Conservation (phyloP, 257 asterid genomes). For the Knoxia roxburghii region DNA sequence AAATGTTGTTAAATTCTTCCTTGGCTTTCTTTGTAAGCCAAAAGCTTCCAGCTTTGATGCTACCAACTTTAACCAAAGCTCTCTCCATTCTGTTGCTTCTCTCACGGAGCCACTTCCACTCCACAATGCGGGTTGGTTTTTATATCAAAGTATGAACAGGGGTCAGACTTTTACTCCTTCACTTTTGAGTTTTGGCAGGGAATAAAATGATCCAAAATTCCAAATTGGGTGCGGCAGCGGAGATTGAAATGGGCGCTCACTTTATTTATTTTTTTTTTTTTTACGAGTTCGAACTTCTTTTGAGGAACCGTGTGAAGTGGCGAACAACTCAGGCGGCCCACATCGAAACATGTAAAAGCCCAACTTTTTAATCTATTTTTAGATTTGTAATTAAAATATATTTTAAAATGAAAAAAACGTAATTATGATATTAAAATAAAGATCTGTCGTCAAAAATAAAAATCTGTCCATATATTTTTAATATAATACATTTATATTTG, state of each 20-base stretch:
- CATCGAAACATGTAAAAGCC: too few species aligned
- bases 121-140: neutral
- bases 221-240: neutral
- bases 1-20: conserved; percentile 73
- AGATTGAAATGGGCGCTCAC: conserved; percentile 11
- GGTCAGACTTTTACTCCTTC: neutral
- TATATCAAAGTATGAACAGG: neutral
- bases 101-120: neutral
- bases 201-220: neutral
- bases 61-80: conserved; percentile 70
- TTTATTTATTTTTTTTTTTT: neutral
- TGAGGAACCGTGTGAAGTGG: too few species aligned
- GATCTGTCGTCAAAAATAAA: too few species aligned
- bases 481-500: too few species aligned
- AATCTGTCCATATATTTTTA: too few species aligned
- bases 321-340: too few species aligned
- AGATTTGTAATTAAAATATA: too few species aligned
- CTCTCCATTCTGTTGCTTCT: conserved; percentile 54
- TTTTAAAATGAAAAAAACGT: too few species aligned
- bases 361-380: too few species aligned
- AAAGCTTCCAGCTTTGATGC: conserved; percentile 71
- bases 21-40: conserved; percentile 92
- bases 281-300: too few species aligned
- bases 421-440: too few species aligned
- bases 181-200: too few species aligned